phyloP scores from a whole-genome alignment of 2,329 filamentous ascomycete species.

The Alternaria triticina region DNA sequence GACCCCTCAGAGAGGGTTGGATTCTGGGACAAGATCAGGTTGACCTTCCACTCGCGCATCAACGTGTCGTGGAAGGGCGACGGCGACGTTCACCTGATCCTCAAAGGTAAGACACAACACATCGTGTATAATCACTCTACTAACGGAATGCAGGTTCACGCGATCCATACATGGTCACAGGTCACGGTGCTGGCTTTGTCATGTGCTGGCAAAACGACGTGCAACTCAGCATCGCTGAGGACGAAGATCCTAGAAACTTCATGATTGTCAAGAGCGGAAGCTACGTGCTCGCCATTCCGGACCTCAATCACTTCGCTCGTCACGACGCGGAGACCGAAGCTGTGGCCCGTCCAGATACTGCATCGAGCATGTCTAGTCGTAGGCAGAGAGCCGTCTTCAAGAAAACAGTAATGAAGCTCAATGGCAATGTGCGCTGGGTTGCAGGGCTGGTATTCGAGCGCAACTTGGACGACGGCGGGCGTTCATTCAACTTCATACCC shows the following conservation, averaged over 20 bases:
- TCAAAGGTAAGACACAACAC: slow-evolving; percentile 70
- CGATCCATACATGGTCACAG: slow-evolving; percentile 92
- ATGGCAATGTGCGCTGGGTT: slow-evolving; percentile 92
- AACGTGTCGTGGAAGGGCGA: slow-evolving; percentile 92
- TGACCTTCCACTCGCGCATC: slow-evolving; percentile 92
- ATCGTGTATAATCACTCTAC: not conserved
- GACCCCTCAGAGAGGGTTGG: slow-evolving; percentile 93
- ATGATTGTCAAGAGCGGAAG: slow-evolving; percentile 96
- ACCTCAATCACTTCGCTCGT: slow-evolving; percentile 87
- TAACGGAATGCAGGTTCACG: slow-evolving; percentile 63
- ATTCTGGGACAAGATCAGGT: slow-evolving; percentile 98
- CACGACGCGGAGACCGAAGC: slow-evolving; percentile 60
- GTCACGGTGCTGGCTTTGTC: slow-evolving; percentile 90
- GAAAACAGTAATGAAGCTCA: slow-evolving; percentile 98
- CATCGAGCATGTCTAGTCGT: slow-evolving; percentile 67
- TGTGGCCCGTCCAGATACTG: slow-evolving; percentile 61
- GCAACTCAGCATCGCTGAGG: slow-evolving; percentile 80
- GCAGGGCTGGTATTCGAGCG: slow-evolving; percentile 91
- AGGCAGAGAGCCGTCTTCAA: slow-evolving; percentile 87
- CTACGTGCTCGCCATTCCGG: slow-evolving; percentile 91
- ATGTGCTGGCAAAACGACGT: slow-evolving; percentile 99
- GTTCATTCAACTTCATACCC: slow-evolving; percentile 87
- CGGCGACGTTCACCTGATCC: slow-evolving; percentile 89
- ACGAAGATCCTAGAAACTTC: slow-evolving; percentile 88
- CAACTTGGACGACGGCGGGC: slow-evolving; percentile 71